These are phyloP conservation scores for Linum trigynum DNA, from an alignment of 345 rosid species.

Conservation along the genomic window DNA sequence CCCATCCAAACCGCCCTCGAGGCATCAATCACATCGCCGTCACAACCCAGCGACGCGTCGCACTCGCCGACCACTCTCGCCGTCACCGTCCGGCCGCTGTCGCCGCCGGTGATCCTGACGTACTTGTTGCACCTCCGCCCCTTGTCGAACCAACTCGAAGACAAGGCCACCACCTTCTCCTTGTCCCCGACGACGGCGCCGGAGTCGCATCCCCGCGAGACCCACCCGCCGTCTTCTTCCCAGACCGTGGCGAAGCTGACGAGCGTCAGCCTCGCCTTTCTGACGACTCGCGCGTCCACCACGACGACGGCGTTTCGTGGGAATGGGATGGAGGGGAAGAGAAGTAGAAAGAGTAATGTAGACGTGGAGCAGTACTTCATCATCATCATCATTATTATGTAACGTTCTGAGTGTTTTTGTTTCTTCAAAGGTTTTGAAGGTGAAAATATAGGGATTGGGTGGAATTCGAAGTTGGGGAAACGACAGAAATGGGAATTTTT, in stretches of 20 bases:
- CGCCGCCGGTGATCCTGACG: not conserved
- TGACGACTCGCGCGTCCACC: not conserved
- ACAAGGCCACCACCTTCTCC: not conserved
- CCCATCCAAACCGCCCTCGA: not conserved
- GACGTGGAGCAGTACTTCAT: not conserved
- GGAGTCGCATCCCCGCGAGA: not conserved
- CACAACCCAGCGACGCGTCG: not conserved
- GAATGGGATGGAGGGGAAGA: not conserved
- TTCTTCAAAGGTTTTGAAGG: no score
- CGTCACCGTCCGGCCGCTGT: not conserved
- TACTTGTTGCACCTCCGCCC: not conserved
- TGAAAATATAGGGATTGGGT: no score
- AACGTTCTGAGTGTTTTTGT: no score
- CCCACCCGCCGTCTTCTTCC: not conserved
- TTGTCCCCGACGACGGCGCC: not conserved
- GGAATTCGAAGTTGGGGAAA: no score
- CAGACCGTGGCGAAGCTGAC: not conserved
- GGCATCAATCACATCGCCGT: not conserved
- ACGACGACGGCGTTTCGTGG: not conserved
- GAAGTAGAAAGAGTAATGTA: not conserved
- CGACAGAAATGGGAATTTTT: no score
- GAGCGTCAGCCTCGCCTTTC: not conserved
- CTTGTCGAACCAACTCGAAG: not conserved
- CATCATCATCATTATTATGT: no score
- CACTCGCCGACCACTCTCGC: not conserved